Evolutionary conservation across 2,329 filamentous ascomycete genomes (phyloP), one percentile per base, ranked within the genome.

Genomic region (Rutstroemia sp.): DNA sequence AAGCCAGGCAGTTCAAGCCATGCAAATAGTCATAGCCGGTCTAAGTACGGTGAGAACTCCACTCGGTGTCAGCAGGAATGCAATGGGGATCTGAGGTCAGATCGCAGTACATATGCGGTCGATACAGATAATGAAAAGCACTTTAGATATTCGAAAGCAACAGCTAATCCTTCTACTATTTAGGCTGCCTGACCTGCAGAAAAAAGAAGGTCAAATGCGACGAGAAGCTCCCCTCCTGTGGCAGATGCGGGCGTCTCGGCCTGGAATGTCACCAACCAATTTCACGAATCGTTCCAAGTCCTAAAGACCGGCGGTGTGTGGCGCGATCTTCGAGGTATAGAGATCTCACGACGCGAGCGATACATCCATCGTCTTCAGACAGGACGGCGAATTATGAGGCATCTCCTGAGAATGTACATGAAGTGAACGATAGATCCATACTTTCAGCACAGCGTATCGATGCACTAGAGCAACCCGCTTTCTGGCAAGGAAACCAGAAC

Each of bases 281-380:
- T 49, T 59, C 57, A 7, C 54, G 57, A 4, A 36, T 57, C 12
- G 0, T 71, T 19, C 68, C 70, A 12, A 72, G 61, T 23, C 68
- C 51, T 23, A 69, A 44, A 71, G 64, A 27, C 58, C 61, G 50
- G 68, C 67, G n/a, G 68, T 58, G 2, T 67, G 52, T 27, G 48
- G 58, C 19, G 58, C 62, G 39, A 57, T 63, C 23, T 65, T 67
- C 14, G 68, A 56, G 52, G 42, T 56, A 48, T 40, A 40, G 64
- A 44, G 63, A 67, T 62, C 65, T 44, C 9, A 19, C 68, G 39
- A 66, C 54, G 8, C 70, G 62, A 48, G 71, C 70, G 38, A 67
- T 67, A 47, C 69, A 56, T 34, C 51, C 55, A 19, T 42, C 44
- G 48, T 42, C 46, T 38, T 34, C 44, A 23, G 23, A 51, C 19